A percentile compares a stretch with the other conserved stretches of the same genome.
Evolutionary conservation across 2,329 filamentous ascomycete species (phyloP).

Genomic region (Pseudocercospora crystallina): DNA sequence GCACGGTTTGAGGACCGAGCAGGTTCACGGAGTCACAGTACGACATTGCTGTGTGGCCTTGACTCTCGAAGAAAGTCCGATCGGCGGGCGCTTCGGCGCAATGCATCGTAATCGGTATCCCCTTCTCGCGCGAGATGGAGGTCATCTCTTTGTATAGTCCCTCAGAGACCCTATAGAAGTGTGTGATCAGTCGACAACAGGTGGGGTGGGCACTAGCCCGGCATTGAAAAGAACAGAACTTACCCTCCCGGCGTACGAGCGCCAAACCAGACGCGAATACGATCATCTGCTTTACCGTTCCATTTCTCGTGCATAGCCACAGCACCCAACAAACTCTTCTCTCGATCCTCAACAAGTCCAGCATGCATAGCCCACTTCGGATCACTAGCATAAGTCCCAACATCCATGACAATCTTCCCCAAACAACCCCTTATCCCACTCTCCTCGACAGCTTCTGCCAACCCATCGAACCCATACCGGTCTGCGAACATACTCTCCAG

Average conservation of each 20-base stretch:
- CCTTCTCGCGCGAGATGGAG: constrained; percentile 30
- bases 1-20: constrained; percentile 45
- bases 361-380: constrained; percentile 46
- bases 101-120: constrained; percentile 35
- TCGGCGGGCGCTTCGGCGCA: constrained; percentile 36
- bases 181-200: constrained; percentile 15
- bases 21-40: constrained; percentile 44
- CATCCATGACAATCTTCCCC: constrained; percentile 48
- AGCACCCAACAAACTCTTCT: constrained; percentile 35
- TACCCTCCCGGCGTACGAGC: constrained; percentile 40
- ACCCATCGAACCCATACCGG: constrained; percentile 49
- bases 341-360: constrained; percentile 43
- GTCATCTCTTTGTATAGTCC: constrained; percentile 38
- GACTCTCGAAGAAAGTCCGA: constrained; percentile 34
- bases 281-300: constrained; percentile 35
- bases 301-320: constrained; percentile 38
- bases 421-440: constrained; percentile 47
- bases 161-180: constrained; percentile 32
- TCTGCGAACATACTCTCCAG: constrained; percentile 54
- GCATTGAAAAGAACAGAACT: constrained; percentile 7
- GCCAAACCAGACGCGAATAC: constrained; percentile 42
- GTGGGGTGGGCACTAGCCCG: not conserved
- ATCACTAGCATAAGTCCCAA: constrained; percentile 45
- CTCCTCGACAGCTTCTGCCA: constrained; percentile 45
- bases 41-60: constrained; percentile 43